These are phyloP conservation scores for Quercus phellos DNA, from an alignment of 331 rosid genomes.

Conservation along the genomic window DNA sequence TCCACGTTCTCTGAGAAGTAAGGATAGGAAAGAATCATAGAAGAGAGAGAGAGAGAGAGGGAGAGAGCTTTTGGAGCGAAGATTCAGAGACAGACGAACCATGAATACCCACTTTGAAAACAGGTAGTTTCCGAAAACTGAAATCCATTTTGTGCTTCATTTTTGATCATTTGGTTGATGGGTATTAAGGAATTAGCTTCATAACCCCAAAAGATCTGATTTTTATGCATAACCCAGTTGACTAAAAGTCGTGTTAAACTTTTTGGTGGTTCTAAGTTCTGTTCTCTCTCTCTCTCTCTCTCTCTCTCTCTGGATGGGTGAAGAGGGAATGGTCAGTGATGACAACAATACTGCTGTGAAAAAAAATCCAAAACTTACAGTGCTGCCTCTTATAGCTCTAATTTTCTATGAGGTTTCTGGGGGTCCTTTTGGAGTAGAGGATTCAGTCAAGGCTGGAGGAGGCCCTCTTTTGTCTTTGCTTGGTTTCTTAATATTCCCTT, in stretches of 20 bases:
- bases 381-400: slow-evolving; percentile 72
- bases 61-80: not conserved
- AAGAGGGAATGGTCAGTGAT: slow-evolving; percentile 38
- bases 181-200: not conserved
- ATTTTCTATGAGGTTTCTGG: slow-evolving; percentile 90
- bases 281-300: not conserved
- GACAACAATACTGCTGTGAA: slow-evolving; percentile 17
- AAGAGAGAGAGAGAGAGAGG: not conserved
- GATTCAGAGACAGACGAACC: not conserved
- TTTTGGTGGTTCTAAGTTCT: not conserved
- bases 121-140: slow-evolving; percentile 17
- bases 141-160: not conserved
- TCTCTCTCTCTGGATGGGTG: slow-evolving; percentile 36
- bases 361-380: slow-evolving; percentile 48
- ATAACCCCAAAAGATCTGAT: slow-evolving; percentile 1
- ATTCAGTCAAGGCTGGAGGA: slow-evolving; percentile 68
- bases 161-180: not conserved
- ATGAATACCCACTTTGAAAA: not conserved
- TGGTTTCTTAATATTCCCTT: slow-evolving; percentile 68
- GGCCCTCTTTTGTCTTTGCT: slow-evolving; percentile 71
- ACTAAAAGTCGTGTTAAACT: not conserved
- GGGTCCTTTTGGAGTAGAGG: slow-evolving; percentile 83
- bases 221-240: slow-evolving; percentile 6
- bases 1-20: not conserved
- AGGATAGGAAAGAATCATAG: not conserved